These are phyloP conservation scores for Rhizophagus sp. DNA, from an alignment of 192 early-diverging fungal species.

Conservation along the genomic window DNA sequence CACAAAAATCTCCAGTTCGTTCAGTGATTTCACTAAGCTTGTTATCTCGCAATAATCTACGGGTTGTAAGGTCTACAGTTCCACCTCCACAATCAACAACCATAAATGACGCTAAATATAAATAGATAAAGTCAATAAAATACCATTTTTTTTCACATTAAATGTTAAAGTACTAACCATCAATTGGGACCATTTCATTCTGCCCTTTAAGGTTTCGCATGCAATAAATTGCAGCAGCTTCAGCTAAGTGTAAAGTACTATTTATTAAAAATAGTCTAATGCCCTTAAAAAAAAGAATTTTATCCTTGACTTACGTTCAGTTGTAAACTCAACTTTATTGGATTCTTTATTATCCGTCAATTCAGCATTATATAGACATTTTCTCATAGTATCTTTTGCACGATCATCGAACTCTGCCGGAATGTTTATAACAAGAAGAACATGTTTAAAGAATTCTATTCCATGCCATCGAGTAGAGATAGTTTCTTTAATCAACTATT, in stretches of 20 bases:
- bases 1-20: constrained; percentile 47
- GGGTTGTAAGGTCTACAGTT: constrained; percentile 37
- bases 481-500: no score
- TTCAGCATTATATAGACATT: constrained; percentile 50
- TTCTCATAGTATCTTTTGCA: constrained; percentile 55
- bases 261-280: not conserved
- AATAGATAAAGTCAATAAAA: not conserved
- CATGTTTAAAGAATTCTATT: not conserved
- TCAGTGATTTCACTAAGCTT: constrained; percentile 47
- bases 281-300: no score
- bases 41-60: not conserved
- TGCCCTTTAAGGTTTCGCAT: not conserved
- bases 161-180: not conserved
- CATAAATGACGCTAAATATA: constrained; percentile 28
- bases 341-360: constrained; percentile 32
- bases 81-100: constrained; percentile 47
- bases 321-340: not conserved
- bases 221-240: constrained; percentile 13
- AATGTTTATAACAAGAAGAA: constrained; percentile 37
- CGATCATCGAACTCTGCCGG: constrained; percentile 55
- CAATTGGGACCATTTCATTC: not conserved
- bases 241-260: not conserved
- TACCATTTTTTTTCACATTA: not conserved
- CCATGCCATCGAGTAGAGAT: not conserved
- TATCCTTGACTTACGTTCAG: not conserved